Evolutionary conservation across 2,329 filamentous ascomycete species (phyloP), one percentile per base, ranked within the genome.

Genomic region (Sporothrix euskadiensis): DNA sequence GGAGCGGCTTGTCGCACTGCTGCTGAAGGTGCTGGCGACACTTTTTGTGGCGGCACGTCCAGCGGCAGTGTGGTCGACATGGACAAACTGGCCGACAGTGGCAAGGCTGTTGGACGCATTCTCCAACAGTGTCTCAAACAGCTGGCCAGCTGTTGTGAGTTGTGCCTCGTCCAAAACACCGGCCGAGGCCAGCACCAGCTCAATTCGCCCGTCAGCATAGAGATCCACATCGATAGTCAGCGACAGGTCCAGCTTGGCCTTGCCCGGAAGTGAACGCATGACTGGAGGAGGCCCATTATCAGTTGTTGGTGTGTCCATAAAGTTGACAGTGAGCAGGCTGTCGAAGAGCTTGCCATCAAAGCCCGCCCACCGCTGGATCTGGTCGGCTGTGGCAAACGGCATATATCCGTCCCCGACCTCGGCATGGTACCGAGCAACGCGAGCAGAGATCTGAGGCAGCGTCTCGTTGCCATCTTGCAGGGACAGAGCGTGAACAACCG

Each of bases 301-400:
- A 4, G 5, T 3, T 16, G 30, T n/a, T 3, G 69, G 7, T 3
- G 30, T 32, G 9, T 66, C 41, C 12, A 75, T 47, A 30, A 76
- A 66, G 30, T 76, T 76, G 65, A 76, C 74, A 16, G 73, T 78
- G 16, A 78, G 73, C 19, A 78, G 75, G 44, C 75, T 77, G 68
- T 78, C 75, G 30, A 78, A 78, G 4, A 78, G 72, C 69, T 75
- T 77, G 14, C 76, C 76, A 32, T 78, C 74, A 9, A 72, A 61
- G 6, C 71, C 73, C 8, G 76, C 72, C 77, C 77, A 78, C 32
- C 76, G 77, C 61, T 78, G 77, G 9, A 78, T 65, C 63, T 56
- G 73, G 44, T 77, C 77, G 3, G 71, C 74, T 7, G 65, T 75
- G 26, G 78, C 74, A 7, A 78, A 74, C 10, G 77, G 76, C 77